Percentiles rank a stretch among this genome's conserved stretches.
Conservation (phyloP, 345 rosid species). For the Ceriops zippeliana region DNA sequence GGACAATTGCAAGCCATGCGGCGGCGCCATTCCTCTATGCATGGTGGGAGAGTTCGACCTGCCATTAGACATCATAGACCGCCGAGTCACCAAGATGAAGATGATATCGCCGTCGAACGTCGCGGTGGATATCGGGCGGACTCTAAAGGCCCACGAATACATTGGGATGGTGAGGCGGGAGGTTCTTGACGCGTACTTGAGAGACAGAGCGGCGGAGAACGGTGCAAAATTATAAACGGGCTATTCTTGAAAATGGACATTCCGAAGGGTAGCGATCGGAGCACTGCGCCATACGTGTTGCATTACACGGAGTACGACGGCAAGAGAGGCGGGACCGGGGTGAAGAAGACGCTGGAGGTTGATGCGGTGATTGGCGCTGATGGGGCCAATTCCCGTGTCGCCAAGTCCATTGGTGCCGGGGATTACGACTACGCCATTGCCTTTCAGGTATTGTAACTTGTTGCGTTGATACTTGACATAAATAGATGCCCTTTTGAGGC, state of each 20-base stretch:
- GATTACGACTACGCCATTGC: conserved; percentile 96
- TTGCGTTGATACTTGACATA: no score
- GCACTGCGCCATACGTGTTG: conserved; percentile 49
- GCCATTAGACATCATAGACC: conserved; percentile 87
- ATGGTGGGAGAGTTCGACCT: conserved; percentile 96
- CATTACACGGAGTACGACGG: conserved; percentile 88
- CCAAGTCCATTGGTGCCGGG: conserved; percentile 82
- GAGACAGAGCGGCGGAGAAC: conserved; percentile 66
- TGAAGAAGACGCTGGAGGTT: conserved; percentile 74
- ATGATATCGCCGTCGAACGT: conserved; percentile 96
- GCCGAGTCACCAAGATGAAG: conserved; percentile 87
- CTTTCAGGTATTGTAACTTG: conserved; percentile 61
- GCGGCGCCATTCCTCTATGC: conserved; percentile 91
- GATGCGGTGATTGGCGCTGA: conserved; percentile 96
- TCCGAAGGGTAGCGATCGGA: conserved; percentile 41
- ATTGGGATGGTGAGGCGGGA: conserved; percentile 96
- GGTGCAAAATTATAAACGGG: conserved; percentile 85
- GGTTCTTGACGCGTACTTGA: conserved; percentile 64
- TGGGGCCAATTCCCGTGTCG: conserved; percentile 93
- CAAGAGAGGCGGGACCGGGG: conserved; percentile 52
- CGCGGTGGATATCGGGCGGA: conserved; percentile 88
- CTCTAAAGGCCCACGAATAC: conserved; percentile 94
- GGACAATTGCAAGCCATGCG: conserved; percentile 93
- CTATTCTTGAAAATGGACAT: conserved; percentile 83
- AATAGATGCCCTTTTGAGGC: no score